Evolutionary conservation across 176 grass and related monocot genomes (phyloP), one percentile per base, ranked within the genome.

Genomic region (Rhynchospora tenuis): DNA sequence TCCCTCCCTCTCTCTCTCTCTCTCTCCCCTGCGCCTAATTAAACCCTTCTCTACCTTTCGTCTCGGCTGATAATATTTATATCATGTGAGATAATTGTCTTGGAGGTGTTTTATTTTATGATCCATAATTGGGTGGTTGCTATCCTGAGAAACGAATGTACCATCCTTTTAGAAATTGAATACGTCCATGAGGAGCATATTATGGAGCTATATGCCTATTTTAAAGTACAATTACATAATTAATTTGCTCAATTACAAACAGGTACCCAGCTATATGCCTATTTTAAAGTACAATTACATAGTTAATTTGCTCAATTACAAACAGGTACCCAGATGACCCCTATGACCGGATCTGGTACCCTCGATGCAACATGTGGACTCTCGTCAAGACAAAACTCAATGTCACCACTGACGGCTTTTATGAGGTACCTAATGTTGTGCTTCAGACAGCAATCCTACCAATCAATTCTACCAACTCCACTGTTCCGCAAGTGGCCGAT

Each of bases 311-410:
- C 28, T 7, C 31, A 33, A 33, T 33, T 16, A 3, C 10, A 61
- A 44, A 46, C 17, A 84, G 83, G 64, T 73, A 84, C 54, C 83
- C 83, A n/a, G 83, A 84, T 46, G 83, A 84, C 28, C 64, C 50
- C 23, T 84, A 73, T 43, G 83, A 84, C 67, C 43, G 83, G 33
- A 59, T 84, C 14, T 84, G 83, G 83, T 26, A 14, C 59, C 74
- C 48, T 17, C 54, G 28, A 33, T 55, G 28, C 76, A 58, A 59
- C 42, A 22, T 57, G 38, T 80, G 63, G 29, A 83, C 38, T 12
- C 0, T 54, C 6, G n/a, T 83, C 45, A 54, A 54, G 26, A 80
- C 76, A n/a, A 33, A 54, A 28, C 16, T 83, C 27, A 60, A 43
- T 13, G 47, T 82, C 56, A 75, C 43, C 9, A 71, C 1, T 3